Evolutionary conservation across 768 basidiomycete species (phyloP), one percentile per base, ranked within the genome.

Genomic region (Podaxis sp.): DNA sequence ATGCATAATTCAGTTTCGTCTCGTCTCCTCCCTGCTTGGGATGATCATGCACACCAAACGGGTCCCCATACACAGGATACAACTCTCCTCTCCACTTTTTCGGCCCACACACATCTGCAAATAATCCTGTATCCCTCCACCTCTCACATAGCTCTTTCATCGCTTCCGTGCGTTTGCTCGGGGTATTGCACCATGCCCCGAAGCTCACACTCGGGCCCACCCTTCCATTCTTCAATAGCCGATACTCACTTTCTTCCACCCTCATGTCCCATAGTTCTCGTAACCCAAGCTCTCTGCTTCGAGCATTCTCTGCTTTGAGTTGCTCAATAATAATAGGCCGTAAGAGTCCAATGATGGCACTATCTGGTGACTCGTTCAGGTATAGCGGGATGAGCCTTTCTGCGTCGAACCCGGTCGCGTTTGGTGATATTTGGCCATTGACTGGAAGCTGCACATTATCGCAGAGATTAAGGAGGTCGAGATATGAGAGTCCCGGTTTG

Each of bases 71-170:
- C 40, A 90, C 75, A 23, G 90, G 80, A 68, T 97, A 98, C 69
- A 84, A 73, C 77, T 99, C 97, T 60, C 81, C 77, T 48, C 95
- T 78, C 95, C 96, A 98, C 59, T 94, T 90, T 64, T 72, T 78
- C 14, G 83, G 85, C 3, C 89, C 88, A 70, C 91, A 89, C 32
- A 86, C 77, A 55, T 86, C 81, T 16, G 80, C 67, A 65, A 88
- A 91, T 28, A 84, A 67, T 5, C 80, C 84, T 4, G 71, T 75
- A 67, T 90, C 87, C 46, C 89, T 82, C 92, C 92, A 94, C 47
- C 83, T 80, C 69, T 86, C 84, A 70, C 88, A 90, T 16, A 93
- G 71, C 63, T 81, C 84, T 62, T 77, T 80, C 78, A 93, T 82
- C 7, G 77, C 82, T 1, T 70, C 75, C 5, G 85, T 87, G 46